Evolutionary conservation across 495 filamentous ascomycete genomes (phyloP).

Genomic region (Opeltia flavorubescens): DNA sequence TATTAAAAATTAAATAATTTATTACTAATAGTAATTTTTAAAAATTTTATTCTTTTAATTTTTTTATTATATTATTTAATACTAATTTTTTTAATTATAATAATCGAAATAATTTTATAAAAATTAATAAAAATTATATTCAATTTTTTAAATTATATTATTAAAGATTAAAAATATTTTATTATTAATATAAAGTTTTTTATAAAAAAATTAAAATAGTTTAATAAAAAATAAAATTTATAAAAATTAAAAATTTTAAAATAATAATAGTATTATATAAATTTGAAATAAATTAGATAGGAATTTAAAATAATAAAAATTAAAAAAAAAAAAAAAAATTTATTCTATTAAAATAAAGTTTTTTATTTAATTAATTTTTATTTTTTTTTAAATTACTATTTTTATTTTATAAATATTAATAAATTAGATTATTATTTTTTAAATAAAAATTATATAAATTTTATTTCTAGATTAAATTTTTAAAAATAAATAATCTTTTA

Average conservation of each 20-base stretch:
- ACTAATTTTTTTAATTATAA: background rate
- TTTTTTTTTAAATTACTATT: no score
- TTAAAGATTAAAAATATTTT: background rate
- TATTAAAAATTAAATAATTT: background rate
- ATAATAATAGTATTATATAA: background rate
- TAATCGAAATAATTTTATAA: constrained; percentile 1
- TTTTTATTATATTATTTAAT: background rate
- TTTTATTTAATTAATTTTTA: no score
- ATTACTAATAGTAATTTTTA: no score
- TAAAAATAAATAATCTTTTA: background rate
- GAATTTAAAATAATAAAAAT: background rate
- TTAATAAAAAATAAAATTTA: background rate
- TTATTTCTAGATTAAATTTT: background rate
- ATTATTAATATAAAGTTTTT: background rate
- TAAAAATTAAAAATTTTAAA: constrained; percentile 1
- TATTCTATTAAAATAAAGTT: no score
- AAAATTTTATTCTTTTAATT: background rate
- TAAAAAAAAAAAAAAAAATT: constrained; percentile 2
- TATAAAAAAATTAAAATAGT: background rate
- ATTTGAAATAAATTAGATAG: background rate
- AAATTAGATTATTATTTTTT: background rate
- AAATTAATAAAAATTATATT: background rate
- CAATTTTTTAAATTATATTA: background rate
- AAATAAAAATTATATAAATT: constrained; percentile 1
- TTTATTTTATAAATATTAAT: background rate